phyloP scores from a whole-genome alignment of 2,329 filamentous ascomycete genomes.

The Pseudopithomyces chartarum region DNA sequence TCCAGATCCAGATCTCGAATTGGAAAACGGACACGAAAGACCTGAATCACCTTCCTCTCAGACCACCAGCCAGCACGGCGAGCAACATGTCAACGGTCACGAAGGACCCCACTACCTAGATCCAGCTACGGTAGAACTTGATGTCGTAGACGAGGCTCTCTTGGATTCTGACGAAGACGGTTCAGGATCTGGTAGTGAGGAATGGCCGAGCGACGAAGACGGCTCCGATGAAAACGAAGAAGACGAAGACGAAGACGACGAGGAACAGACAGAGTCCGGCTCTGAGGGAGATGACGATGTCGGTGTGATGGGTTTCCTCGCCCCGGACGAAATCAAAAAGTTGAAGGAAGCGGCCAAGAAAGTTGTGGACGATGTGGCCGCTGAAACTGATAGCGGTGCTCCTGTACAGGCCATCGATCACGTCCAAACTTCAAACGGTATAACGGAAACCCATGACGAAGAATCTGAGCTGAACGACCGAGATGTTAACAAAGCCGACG shows the following conservation, averaged over 20 bases:
- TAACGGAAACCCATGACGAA: conserved; percentile 37
- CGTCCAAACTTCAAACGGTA: conserved; percentile 32
- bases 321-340: conserved; percentile 40
- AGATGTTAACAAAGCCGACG: conserved; percentile 19
- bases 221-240: conserved; percentile 33
- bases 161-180: conserved; percentile 43
- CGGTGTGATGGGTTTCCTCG: conserved; percentile 43
- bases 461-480: conserved; percentile 47
- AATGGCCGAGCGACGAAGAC: conserved; percentile 37
- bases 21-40: conserved; percentile 21
- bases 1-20: conserved; percentile 37
- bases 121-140: conserved; percentile 44
- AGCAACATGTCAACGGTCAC: conserved; percentile 15
- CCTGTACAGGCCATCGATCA: conserved; percentile 17
- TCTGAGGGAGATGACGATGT: conserved; percentile 38
- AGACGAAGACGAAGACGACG: conserved; percentile 33
- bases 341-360: conserved; percentile 39
- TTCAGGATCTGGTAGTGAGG: conserved; percentile 42
- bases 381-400: conserved; percentile 34
- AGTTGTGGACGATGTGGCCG: conserved; percentile 37
- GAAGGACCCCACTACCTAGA: conserved; percentile 35
- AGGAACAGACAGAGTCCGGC: conserved; percentile 34
- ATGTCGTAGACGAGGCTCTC: conserved; percentile 48
- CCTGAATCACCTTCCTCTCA: conserved; percentile 15
- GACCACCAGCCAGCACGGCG: conserved; percentile 30